Evolutionary conservation across 1,284 basidiomycete genomes (phyloP).

Genomic region (Microstroma glucosiphilum): DNA sequence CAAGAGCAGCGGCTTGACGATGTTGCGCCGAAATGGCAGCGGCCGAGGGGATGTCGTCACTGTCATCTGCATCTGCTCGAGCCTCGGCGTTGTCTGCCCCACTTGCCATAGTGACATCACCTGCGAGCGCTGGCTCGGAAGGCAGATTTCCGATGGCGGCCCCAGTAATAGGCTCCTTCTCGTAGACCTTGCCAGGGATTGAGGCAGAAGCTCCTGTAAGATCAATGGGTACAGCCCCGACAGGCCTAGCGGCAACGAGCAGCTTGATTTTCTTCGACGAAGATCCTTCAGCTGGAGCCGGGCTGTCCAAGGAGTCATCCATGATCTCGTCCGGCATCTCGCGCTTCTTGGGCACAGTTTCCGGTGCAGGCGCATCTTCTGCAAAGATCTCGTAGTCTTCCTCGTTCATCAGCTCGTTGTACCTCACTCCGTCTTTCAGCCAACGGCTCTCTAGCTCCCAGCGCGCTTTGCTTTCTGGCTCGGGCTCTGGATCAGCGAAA

Average conservation of each 20-base stretch:
- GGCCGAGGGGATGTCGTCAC: slow-evolving; percentile 54
- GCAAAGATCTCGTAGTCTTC: slow-evolving; percentile 48
- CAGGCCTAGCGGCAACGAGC: slow-evolving; percentile 38
- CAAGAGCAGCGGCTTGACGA: slow-evolving; percentile 68
- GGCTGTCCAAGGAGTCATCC: slow-evolving; percentile 20
- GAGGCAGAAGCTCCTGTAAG: slow-evolving; percentile 39
- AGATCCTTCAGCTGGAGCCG: slow-evolving; percentile 13
- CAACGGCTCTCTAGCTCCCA: slow-evolving; percentile 43
- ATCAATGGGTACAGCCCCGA: slow-evolving; percentile 44
- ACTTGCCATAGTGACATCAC: slow-evolving; percentile 41
- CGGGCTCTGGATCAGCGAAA: slow-evolving; percentile 48
- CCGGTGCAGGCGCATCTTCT: slow-evolving; percentile 18
- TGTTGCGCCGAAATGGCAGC: neutral
- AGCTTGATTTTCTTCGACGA: slow-evolving; percentile 46
- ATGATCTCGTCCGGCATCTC: slow-evolving; percentile 44
- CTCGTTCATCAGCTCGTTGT: slow-evolving; percentile 50
- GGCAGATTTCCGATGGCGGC: slow-evolving; percentile 46
- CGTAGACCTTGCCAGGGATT: slow-evolving; percentile 48
- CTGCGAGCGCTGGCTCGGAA: slow-evolving; percentile 27
- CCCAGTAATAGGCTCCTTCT: slow-evolving; percentile 42
- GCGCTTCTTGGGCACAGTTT: slow-evolving; percentile 26
- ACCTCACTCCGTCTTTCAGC: slow-evolving; percentile 42
- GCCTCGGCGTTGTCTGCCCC: slow-evolving; percentile 12
- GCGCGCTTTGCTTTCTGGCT: slow-evolving; percentile 25
- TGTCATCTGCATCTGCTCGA: slow-evolving; percentile 60